Conservation (phyloP, 768 basidiomycete species). For the Albatrellus ellisii region DNA sequence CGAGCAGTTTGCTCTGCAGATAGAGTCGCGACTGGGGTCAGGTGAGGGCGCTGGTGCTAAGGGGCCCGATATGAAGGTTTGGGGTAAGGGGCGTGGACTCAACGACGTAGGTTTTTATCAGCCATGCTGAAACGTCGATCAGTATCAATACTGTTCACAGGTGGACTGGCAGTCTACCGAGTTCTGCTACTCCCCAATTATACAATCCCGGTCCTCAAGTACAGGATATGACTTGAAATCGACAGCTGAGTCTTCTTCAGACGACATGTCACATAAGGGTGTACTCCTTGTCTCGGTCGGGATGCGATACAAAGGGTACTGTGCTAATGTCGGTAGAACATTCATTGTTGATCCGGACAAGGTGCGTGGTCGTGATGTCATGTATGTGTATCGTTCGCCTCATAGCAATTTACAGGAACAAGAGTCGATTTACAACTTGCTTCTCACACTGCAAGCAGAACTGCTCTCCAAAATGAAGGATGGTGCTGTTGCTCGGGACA, state of each 20-base stretch:
- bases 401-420: slow-evolving; percentile 48
- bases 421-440: slow-evolving; percentile 74
- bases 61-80: slow-evolving; percentile 86
- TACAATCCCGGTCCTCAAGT: slow-evolving; percentile 80
- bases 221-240: slow-evolving; percentile 82
- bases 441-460: slow-evolving; percentile 68
- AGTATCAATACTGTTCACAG: slow-evolving; percentile 25
- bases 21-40: slow-evolving; percentile 81
- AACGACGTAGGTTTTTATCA: slow-evolving; percentile 44
- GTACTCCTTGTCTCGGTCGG: slow-evolving; percentile 83
- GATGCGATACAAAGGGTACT: slow-evolving; percentile 86
- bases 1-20: slow-evolving; percentile 70
- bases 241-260: slow-evolving; percentile 74
- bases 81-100: slow-evolving; percentile 65
- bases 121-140: not conserved
- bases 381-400: not conserved
- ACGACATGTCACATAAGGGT: slow-evolving; percentile 76
- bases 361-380: slow-evolving; percentile 25
- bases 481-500: slow-evolving; percentile 60
- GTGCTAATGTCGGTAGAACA: slow-evolving; percentile 83
- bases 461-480: slow-evolving; percentile 68
- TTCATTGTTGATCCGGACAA: slow-evolving; percentile 92
- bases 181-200: slow-evolving; percentile 90
- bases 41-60: slow-evolving; percentile 67
- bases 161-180: slow-evolving; percentile 86